phyloP scores from a whole-genome alignment of 805 yeast genomes.

The Cyberlindnera veronae region DNA sequence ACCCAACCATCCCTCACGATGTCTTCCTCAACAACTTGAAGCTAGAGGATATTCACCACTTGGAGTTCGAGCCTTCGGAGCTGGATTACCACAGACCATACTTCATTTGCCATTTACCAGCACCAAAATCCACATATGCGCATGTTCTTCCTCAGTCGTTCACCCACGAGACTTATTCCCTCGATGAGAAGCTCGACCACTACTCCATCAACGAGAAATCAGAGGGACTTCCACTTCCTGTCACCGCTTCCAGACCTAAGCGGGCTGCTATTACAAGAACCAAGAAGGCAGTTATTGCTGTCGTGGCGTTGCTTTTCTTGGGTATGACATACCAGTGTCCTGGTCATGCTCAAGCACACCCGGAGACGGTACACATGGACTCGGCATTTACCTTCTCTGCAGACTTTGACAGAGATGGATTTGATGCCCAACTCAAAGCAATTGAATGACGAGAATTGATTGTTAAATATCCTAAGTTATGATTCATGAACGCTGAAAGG shows the following conservation, averaged over 20 bases:
- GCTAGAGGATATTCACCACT: slow-evolving; percentile 6
- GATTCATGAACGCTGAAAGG: too few species aligned
- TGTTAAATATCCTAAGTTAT: too few species aligned
- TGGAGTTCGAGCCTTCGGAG: slow-evolving; percentile 13
- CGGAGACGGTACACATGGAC: too few species aligned
- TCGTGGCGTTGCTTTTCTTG: too few species aligned
- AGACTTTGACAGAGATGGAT: too few species aligned
- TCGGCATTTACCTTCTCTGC: too few species aligned
- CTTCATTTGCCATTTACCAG: neutral
- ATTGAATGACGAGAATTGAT: too few species aligned
- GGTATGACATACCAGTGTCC: too few species aligned
- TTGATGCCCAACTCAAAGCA: too few species aligned
- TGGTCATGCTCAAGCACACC: too few species aligned
- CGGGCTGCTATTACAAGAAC: neutral
- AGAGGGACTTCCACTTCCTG: slow-evolving; percentile 6
- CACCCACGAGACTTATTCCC: neutral
- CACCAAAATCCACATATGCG: neutral
- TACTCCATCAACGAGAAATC: neutral
- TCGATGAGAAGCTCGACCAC: neutral
- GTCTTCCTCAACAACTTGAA: slow-evolving; percentile 11
- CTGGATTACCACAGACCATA: neutral
- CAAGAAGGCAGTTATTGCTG: neutral
- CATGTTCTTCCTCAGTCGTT: neutral
- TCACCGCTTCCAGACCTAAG: neutral
- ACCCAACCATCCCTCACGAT: slow-evolving; percentile 9